Evolutionary conservation across 345 rosid species (phyloP).

Genomic region (Syzygium aromaticum): DNA sequence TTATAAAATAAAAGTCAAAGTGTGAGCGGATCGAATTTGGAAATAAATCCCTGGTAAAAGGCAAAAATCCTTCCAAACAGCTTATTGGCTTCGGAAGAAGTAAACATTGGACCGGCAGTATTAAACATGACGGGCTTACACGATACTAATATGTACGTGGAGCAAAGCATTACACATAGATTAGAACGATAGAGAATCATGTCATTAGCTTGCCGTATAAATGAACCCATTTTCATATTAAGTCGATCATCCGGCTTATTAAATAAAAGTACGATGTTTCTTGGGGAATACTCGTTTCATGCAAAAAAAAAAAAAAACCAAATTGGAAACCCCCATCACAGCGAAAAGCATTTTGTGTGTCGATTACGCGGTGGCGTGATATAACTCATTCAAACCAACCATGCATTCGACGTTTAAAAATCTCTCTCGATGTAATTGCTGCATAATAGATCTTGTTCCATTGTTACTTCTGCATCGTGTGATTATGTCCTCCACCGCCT

Average conservation of each 20-base stretch:
- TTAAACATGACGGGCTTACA: not conserved
- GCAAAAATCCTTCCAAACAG: not conserved
- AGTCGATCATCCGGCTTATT: not conserved
- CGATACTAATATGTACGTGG: not conserved
- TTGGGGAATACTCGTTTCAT: not conserved
- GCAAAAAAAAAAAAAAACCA: not conserved
- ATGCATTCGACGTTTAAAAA: not conserved
- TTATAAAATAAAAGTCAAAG: not conserved
- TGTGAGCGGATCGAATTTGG: not conserved
- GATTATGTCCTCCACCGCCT: not conserved
- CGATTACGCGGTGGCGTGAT: not conserved
- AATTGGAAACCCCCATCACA: not conserved
- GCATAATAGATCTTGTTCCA: not conserved
- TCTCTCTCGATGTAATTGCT: not conserved
- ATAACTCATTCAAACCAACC: not conserved
- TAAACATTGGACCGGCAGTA: not conserved
- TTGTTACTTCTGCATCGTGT: not conserved
- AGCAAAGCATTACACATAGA: not conserved
- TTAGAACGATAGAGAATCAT: not conserved
- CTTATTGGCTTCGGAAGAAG: not conserved
- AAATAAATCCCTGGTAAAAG: not conserved
- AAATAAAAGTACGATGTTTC: not conserved
- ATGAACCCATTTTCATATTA: not conserved
- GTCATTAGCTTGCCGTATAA: not conserved
- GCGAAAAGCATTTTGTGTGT: not conserved